Conservation (phyloP, 129 eudicot species). For the Gnaphalium uliginosum region DNA sequence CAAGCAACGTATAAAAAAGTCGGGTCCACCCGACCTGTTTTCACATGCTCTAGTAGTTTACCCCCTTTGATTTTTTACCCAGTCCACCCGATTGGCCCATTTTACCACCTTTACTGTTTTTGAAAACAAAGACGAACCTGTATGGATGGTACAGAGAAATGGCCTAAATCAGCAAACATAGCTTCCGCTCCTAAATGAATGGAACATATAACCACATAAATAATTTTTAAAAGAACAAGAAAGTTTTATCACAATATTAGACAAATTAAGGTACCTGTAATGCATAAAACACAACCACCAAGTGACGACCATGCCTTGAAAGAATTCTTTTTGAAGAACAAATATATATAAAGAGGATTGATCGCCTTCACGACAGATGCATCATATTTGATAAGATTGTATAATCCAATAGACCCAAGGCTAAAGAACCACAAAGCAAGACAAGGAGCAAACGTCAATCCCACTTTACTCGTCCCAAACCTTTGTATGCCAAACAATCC, state of each 20-base stretch:
- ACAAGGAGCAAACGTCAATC: conserved; percentile 84
- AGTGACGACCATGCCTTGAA: conserved; percentile 84
- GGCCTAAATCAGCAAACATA: conserved; percentile 98
- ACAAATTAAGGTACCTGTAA: conserved; percentile 56
- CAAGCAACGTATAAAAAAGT: neutral
- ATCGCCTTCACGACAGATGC: conserved; percentile 66
- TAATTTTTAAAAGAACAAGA: neutral
- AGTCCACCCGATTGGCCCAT: neutral
- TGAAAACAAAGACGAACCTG: conserved; percentile 47
- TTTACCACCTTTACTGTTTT: neutral
- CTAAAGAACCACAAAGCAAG: conserved; percentile 94
- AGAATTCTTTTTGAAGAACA: conserved; percentile 74
- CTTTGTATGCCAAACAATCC: conserved; percentile 85
- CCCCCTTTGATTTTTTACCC: neutral
- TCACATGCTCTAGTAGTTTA: neutral
- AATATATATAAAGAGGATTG: conserved; percentile 78
- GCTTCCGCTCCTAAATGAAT: conserved; percentile 85
- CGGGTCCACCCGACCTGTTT: neutral
- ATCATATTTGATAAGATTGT: conserved; percentile 64
- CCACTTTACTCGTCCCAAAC: conserved; percentile 96
- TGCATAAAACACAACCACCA: conserved; percentile 98
- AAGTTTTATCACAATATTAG: neutral
- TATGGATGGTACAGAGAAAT: conserved; percentile 88
- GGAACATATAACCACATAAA: conserved; percentile 1
- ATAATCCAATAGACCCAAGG: conserved; percentile 81